A percentile compares a stretch with the other conserved stretches of the same genome.
Conservation (phyloP, 179 eudicot genomes). For the Silene noctiflora region DNA sequence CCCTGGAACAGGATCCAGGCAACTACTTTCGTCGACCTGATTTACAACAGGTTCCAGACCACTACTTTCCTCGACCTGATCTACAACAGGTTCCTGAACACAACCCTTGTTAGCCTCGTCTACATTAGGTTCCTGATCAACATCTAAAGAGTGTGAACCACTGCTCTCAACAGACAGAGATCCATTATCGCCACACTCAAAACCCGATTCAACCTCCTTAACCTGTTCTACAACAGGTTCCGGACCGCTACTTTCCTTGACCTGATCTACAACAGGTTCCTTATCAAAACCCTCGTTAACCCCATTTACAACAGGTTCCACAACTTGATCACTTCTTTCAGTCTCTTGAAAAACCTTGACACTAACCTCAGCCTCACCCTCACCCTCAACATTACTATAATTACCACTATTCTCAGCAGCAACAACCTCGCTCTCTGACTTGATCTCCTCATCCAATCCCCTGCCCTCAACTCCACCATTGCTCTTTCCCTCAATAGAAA, state of each 20-base stretch:
- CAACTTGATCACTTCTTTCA: not conserved
- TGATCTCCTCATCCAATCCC: constrained; percentile 20
- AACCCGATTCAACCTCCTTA: not conserved
- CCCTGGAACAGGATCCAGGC: not conserved
- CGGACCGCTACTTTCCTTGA: not conserved
- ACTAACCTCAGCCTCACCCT: constrained; percentile 10
- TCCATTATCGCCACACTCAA: not conserved
- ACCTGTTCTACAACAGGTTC: not conserved
- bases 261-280: not conserved
- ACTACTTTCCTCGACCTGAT: not conserved
- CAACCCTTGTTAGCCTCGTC: not conserved
- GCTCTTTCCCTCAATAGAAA: not conserved
- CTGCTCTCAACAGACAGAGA: not conserved
- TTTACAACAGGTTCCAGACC: not conserved
- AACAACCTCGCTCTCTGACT: constrained; percentile 6
- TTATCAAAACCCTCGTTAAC: not conserved
- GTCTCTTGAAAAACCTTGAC: constrained; percentile 12
- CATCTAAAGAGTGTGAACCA: not conserved
- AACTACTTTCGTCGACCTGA: constrained; percentile 4
- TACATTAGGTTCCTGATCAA: not conserved
- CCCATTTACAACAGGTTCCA: not conserved
- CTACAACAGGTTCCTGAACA: not conserved
- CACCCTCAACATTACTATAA: not conserved
- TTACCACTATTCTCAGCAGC: constrained; percentile 12
- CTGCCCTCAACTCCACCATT: not conserved